Conservation (phyloP, 257 asterid species). For the Gentiana macrophylla region DNA sequence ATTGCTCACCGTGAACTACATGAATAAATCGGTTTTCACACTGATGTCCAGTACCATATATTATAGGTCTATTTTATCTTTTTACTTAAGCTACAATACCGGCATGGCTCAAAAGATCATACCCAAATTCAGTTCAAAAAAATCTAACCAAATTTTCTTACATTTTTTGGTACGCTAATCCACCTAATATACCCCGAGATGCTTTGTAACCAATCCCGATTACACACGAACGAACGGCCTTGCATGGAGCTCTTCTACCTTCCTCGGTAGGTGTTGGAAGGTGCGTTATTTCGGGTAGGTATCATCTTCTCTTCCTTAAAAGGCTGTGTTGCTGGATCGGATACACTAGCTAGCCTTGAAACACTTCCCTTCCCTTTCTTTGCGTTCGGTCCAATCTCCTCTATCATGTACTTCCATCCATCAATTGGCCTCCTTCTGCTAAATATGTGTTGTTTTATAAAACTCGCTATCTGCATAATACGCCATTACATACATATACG, state of each 20-base stretch:
- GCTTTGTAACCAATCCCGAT: no score
- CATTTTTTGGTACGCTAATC: no score
- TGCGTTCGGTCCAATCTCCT: conserved; percentile 83
- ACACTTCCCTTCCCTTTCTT: conserved; percentile 78
- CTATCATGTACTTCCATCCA: conserved; percentile 97
- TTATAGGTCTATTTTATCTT: no score
- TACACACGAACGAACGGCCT: no score
- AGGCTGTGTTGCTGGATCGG: conserved; percentile 83
- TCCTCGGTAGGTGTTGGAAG: conserved; percentile 8
- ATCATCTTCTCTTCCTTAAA: conserved; percentile 53
- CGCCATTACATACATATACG: neutral
- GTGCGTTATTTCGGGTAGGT: conserved; percentile 1
- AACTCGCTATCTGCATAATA: conserved; percentile 71
- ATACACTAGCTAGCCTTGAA: conserved; percentile 56
- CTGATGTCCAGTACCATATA: no score
- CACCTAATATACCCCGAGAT: no score
- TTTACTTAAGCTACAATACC: no score
- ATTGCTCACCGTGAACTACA: no score
- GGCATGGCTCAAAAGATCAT: no score
- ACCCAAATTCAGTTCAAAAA: no score
- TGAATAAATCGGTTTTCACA: no score
- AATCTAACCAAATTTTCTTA: no score
- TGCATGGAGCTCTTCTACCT: conserved; percentile 6
- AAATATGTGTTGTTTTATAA: conserved; percentile 64
- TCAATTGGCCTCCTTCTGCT: conserved; percentile 61